A percentile compares a stretch with the other conserved stretches of the same genome.
Conservation (phyloP, 2,329 filamentous ascomycete genomes). For the Aureobasidium leucospermi region DNA sequence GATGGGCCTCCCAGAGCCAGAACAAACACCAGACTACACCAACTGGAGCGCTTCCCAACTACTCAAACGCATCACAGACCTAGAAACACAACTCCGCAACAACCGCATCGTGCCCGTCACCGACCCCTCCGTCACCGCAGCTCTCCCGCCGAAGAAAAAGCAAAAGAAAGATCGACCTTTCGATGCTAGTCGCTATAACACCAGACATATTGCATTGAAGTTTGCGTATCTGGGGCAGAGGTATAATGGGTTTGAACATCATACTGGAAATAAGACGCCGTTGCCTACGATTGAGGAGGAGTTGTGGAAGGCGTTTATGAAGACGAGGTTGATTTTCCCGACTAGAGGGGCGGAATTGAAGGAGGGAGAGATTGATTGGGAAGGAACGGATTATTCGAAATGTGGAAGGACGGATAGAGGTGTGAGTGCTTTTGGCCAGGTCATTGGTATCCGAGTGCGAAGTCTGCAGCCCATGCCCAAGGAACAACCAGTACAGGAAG, state of each 20-base stretch:
- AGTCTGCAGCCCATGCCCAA: slow-evolving; percentile 58
- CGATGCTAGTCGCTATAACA: slow-evolving; percentile 73
- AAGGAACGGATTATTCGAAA: slow-evolving; percentile 85
- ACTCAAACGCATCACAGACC: slow-evolving; percentile 57
- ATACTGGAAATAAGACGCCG: slow-evolving; percentile 59
- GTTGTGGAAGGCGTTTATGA: slow-evolving; percentile 83
- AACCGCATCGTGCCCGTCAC: background rate
- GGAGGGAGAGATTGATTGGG: slow-evolving; percentile 61
- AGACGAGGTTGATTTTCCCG: slow-evolving; percentile 73
- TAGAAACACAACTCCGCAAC: slow-evolving; percentile 57
- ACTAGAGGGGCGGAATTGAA: slow-evolving; percentile 28
- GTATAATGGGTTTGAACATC: slow-evolving; percentile 91
- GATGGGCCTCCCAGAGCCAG: background rate
- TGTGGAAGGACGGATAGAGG: slow-evolving; percentile 89
- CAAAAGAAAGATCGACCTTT: slow-evolving; percentile 47
- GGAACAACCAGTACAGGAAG: slow-evolving; percentile 14
- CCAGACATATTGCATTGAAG: slow-evolving; percentile 81
- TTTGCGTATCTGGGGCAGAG: slow-evolving; percentile 85
- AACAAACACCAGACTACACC: background rate
- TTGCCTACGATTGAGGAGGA: slow-evolving; percentile 85
- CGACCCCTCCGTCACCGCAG: background rate
- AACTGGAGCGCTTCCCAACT: slow-evolving; percentile 44
- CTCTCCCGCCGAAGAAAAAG: slow-evolving; percentile 14
- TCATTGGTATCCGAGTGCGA: slow-evolving; percentile 74
- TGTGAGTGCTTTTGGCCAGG: slow-evolving; percentile 95